Conservation (phyloP, 306 rosid species). For the Inga oerstediana region DNA sequence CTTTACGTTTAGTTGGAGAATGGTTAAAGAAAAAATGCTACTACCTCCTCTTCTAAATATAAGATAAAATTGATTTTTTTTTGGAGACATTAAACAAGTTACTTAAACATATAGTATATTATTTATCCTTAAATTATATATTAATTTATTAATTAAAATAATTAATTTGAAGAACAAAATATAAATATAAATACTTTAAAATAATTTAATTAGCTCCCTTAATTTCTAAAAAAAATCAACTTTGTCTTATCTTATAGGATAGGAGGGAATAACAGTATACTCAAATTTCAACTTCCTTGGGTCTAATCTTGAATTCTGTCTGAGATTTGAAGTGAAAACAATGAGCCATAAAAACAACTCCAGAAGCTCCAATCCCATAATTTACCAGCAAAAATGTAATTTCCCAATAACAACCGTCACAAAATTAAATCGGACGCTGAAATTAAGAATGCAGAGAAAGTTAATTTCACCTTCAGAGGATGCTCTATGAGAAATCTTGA, state of each 20-base stretch:
- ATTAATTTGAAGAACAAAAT: no score
- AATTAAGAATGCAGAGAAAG: conserved; percentile 29
- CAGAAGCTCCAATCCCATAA: conserved; percentile 8
- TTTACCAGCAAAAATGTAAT: not conserved
- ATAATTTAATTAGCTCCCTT: no score
- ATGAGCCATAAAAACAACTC: not conserved
- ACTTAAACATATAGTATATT: no score
- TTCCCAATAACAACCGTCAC: not conserved
- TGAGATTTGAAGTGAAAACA: not conserved
- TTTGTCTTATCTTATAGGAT: no score
- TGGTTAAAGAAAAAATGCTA: not conserved
- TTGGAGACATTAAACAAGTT: no score
- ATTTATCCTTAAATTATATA: no score
- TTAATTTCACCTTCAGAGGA: conserved; percentile 61
- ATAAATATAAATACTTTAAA: no score
- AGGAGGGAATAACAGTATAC: no score
- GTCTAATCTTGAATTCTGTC: not conserved
- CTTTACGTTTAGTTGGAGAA: not conserved
- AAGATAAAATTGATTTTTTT: no score
- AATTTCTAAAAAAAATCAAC: no score
- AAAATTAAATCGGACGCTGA: not conserved
- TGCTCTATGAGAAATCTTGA: conserved; percentile 41
- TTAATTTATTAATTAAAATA: no score
- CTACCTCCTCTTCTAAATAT: no score
- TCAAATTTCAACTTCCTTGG: not conserved